Percentiles rank a stretch among this genome's conserved stretches.
These are phyloP conservation scores for Trichothecium roseum DNA, from an alignment of 2,329 filamentous ascomycete species.

Conservation along the genomic window DNA sequence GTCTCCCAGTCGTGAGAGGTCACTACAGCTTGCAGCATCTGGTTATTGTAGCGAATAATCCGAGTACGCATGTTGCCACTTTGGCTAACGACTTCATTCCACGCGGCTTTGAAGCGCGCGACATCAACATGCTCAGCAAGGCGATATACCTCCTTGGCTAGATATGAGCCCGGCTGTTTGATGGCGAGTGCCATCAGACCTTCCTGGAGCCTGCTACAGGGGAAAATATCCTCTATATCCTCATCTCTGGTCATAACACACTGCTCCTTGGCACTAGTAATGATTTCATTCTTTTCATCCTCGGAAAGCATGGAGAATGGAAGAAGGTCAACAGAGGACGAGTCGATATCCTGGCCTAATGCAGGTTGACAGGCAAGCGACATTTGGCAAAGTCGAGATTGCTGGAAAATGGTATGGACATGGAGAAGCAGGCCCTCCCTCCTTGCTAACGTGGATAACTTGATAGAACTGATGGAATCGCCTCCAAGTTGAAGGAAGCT, in stretches of 20 bases:
- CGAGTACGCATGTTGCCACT: conserved; percentile 4
- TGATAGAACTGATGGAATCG: conserved; percentile 8
- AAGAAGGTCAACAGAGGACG: no score
- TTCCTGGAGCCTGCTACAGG: conserved; percentile 37
- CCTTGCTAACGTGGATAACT: background rate
- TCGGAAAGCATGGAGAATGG: background rate
- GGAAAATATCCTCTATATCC: conserved; percentile 34
- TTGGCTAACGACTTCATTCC: background rate
- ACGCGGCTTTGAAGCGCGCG: background rate
- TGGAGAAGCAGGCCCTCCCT: no score
- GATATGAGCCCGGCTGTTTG: conserved; percentile 5
- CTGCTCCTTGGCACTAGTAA: background rate
- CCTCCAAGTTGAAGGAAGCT: conserved; percentile 7
- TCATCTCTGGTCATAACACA: background rate
- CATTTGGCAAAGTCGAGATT: background rate
- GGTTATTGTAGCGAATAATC: conserved; percentile 2
- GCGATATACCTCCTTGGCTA: background rate
- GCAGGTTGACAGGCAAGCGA: background rate
- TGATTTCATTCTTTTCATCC: background rate
- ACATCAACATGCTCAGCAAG: background rate
- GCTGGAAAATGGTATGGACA: background rate
- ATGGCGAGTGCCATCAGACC: conserved; percentile 32
- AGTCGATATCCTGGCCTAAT: background rate
- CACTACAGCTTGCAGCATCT: conserved; percentile 2
- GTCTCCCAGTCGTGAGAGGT: background rate